phyloP scores from a whole-genome alignment of 495 filamentous ascomycete species.

The Annulohypoxylon stygium region DNA sequence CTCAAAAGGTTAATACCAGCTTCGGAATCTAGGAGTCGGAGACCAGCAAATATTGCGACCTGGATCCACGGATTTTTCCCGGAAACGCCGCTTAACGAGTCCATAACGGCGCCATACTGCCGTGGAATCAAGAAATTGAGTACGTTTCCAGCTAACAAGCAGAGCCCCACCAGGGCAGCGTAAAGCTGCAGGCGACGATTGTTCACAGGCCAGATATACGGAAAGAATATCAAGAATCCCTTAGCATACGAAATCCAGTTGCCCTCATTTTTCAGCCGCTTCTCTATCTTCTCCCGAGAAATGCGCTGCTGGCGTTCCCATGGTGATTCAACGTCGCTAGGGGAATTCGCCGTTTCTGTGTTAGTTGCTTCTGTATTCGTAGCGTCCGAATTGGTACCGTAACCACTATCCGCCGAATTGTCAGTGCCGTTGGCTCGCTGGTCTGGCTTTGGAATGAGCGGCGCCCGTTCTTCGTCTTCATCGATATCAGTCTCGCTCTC shows the following conservation, averaged over 20 bases:
- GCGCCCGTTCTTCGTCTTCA: constrained; percentile 65
- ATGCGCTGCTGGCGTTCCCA: constrained; percentile 65
- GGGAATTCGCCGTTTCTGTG: constrained; percentile 52
- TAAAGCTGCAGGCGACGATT: constrained; percentile 67
- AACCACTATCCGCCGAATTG: constrained; percentile 55
- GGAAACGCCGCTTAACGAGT: constrained; percentile 62
- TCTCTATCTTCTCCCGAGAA: constrained; percentile 66
- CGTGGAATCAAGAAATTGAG: constrained; percentile 75
- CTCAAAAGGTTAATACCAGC: constrained; percentile 68
- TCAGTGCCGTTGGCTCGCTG: constrained; percentile 40
- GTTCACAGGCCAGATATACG: constrained; percentile 74
- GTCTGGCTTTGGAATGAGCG: constrained; percentile 59
- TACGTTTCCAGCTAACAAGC: constrained; percentile 70
- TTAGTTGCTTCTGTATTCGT: constrained; percentile 51
- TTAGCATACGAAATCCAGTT: constrained; percentile 75
- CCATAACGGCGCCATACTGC: constrained; percentile 73
- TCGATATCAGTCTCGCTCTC: constrained; percentile 50
- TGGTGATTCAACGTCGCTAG: constrained; percentile 59
- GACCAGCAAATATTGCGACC: constrained; percentile 66
- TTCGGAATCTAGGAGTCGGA: constrained; percentile 68
- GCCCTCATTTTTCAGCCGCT: constrained; percentile 70
- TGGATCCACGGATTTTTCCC: constrained; percentile 65
- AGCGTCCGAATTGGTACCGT: constrained; percentile 60
- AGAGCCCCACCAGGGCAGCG: constrained; percentile 69
- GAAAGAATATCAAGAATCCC: constrained; percentile 72